Base-by-base conservation (phyloP, 176 grass and related monocot species). In the Cocos nucifera region DNA sequence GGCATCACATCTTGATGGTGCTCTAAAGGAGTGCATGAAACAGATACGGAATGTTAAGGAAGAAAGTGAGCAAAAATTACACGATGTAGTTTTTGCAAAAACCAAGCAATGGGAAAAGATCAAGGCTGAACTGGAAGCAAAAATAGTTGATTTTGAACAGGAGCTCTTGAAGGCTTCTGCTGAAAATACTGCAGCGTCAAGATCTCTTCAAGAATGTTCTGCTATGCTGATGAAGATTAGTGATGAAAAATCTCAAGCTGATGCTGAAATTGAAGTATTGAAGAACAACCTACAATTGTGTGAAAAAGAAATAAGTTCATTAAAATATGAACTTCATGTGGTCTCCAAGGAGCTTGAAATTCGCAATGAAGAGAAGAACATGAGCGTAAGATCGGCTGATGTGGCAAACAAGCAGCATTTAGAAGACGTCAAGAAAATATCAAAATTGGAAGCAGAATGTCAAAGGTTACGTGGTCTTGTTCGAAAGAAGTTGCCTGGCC, bases 1-100 rank as follows among this genome's bases (percentile, higher is more conserved):
- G 63, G 81, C 67, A 72, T 78, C 88, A 18, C 94, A 99, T 78
- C 82, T 99, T 50, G 94, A 99, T 83, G 82, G 88, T 32, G 94
- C 94, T 74, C 51, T 99, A 69, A 99, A 99, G 67, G 94, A 99
- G 72, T 99, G 94, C 79, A 93, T 99, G 94, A 99, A 99, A 60
- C 94, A 99, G 84, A 73, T 93, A 77, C 79, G 94, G 65, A 83
- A 76, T 62, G 85, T 89, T 55, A 99, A 99, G 66, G 94, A 99
- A 89, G 94, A 99, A 86, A 86, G 84, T 55, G 94, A 99, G 64
- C 85, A 99, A 62, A 99, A 89, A 73, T 82, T 99, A 61, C 88
- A 99, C 68, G 94, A 99, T 83, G 84, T 93, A 54, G 84, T 99
- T 5, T 93, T 99, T 65, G 70, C 79, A 19, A 99, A 93, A 81